These are phyloP conservation scores for Candida montana DNA, from an alignment of 805 yeast species.

Conservation along the genomic window DNA sequence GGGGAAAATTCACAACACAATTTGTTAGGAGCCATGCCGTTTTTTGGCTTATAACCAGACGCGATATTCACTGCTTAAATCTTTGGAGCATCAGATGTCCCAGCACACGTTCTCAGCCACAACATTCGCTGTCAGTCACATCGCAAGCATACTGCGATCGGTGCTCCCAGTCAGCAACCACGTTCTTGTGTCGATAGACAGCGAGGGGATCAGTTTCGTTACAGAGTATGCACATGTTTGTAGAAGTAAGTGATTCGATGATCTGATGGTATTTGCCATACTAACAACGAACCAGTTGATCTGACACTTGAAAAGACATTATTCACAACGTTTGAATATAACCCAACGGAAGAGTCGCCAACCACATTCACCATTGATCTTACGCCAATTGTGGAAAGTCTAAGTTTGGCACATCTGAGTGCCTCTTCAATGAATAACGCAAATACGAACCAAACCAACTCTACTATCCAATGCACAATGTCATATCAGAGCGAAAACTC, in stretches of 20 bases:
- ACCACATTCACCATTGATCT: slow-evolving; percentile 38
- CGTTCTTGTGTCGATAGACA: slow-evolving; percentile 38
- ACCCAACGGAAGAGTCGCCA: slow-evolving; percentile 3
- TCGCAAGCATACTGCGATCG: slow-evolving; percentile 40
- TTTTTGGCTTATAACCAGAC: no score
- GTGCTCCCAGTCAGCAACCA: slow-evolving; percentile 35
- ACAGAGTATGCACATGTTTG: slow-evolving; percentile 41
- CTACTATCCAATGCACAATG: slow-evolving; percentile 40
- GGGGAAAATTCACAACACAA: slow-evolving; percentile 3
- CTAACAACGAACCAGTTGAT: no score
- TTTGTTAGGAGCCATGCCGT: no score
- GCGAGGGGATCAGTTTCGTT: slow-evolving; percentile 47
- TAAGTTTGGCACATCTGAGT: slow-evolving; percentile 35
- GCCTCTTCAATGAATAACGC: slow-evolving; percentile 9
- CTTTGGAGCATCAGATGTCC: no score
- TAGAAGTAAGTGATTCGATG: slow-evolving; percentile 9
- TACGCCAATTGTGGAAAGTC: slow-evolving; percentile 44
- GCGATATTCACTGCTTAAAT: no score
- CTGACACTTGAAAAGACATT: slow-evolving; percentile 32
- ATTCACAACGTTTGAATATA: slow-evolving; percentile 30
- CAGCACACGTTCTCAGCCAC: slow-evolving; percentile 35
- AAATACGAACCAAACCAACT: neutral
- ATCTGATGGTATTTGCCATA: no score
- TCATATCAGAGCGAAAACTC: slow-evolving; percentile 44
- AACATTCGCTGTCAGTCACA: slow-evolving; percentile 40